phyloP scores from a whole-genome alignment of 2,329 filamentous ascomycete genomes.

The Talaromyces sp. region DNA sequence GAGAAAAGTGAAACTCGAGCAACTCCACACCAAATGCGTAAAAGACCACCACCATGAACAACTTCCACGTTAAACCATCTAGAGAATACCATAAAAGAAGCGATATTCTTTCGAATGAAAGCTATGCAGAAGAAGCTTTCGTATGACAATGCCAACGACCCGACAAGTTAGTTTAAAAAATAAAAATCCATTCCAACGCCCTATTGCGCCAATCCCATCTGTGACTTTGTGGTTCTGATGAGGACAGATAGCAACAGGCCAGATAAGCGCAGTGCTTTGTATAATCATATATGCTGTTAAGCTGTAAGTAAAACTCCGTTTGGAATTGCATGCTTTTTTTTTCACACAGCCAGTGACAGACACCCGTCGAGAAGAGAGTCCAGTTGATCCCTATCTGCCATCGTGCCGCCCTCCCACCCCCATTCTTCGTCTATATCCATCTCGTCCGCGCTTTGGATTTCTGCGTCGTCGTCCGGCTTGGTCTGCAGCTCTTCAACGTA shows the following conservation, averaged over 20 bases:
- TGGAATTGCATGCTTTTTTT: neutral
- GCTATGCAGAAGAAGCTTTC: neutral
- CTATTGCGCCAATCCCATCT: neutral
- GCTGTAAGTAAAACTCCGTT: conserved; percentile 7
- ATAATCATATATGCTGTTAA: neutral
- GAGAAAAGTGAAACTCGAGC: conserved; percentile 7
- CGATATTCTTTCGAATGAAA: neutral
- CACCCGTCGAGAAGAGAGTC: conserved; percentile 38
- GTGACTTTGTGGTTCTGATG: too few species aligned
- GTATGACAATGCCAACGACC: neutral
- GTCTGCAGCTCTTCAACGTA: conserved; percentile 18
- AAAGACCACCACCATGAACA: conserved; percentile 14
- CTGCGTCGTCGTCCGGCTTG: conserved; percentile 13
- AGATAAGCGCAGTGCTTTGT: neutral
- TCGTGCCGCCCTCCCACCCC: conserved; percentile 36
- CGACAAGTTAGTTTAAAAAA: neutral
- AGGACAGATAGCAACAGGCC: neutral
- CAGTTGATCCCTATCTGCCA: conserved; percentile 33
- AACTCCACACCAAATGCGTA: conserved; percentile 28
- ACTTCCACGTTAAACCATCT: neutral
- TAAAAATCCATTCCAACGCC: neutral
- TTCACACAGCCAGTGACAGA: conserved; percentile 37
- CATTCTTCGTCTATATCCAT: conserved; percentile 38
- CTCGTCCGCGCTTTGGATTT: conserved; percentile 23
- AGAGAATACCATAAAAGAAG: neutral